Evolutionary conservation across 169 alveolate genomes (phyloP), one percentile per base, ranked within the genome.

Genomic region (Plasmodium sp.): DNA sequence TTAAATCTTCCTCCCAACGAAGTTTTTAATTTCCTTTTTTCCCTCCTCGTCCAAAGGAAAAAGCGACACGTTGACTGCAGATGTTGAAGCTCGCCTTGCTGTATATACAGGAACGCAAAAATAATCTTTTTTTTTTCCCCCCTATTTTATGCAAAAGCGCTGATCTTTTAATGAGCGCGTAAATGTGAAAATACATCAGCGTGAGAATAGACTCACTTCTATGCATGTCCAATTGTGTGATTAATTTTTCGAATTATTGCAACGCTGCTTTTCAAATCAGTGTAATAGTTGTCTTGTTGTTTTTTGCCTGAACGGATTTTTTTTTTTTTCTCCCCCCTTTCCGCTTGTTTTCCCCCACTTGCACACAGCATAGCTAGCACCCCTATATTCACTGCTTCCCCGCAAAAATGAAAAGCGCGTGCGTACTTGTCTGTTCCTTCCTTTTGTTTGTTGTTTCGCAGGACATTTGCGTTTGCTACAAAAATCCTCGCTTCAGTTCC

Each of bases 401-500:
- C 62, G 5, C 72, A 14, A 86, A 86, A 58, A 86, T 86, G 93
- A 86, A 74, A 36, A 12, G 81, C 27, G 27, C 72, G 16, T 86
- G 81, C 58, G n/a, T 43, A n/a, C 10, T 86, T 86, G 43, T 77
- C 51, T 79, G 51, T 48, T 79, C 84, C 31, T 85, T 51, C 33
- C 18, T 86, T 86, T 36, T 86, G 54, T 45, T 22, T 74, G 43
- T 86, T 27, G 41, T 77, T 86, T 51, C 43, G 36, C 45, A 36
- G 27, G 34, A 73, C 4, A 77, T 79, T 34, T 22, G 67, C 72
- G 72, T 16, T 18, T 27, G 82, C 67, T 86, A 86, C 43, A 79
- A 86, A 86, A 75, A 75, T 36, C 74, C 81, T 34, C 80, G 86
- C n/a, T 86, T 75, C 81, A 86, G 82, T 86, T 14, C 72, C 67